These are phyloP conservation scores for Selaginella tamariscina DNA, from an alignment of 75 land plant species.

Conservation along the genomic window DNA sequence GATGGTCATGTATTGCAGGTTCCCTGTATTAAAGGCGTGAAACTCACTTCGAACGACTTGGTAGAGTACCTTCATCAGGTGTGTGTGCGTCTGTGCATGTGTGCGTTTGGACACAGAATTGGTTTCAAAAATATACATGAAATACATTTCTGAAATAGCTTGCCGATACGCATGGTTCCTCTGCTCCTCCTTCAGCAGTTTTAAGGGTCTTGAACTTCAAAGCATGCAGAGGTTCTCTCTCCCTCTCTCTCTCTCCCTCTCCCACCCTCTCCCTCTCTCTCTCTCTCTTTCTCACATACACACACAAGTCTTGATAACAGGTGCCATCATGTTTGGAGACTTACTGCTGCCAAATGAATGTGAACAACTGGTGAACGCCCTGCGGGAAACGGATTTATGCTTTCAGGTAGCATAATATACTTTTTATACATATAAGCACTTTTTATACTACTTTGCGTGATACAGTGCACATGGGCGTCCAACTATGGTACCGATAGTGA, in stretches of 20 bases:
- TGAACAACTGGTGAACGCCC: slow-evolving; percentile 61
- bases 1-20: slow-evolving; percentile 46
- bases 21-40: slow-evolving; percentile 74
- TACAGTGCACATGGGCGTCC: slow-evolving; percentile 99
- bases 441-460: slow-evolving; percentile 6
- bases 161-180: slow-evolving; percentile 83
- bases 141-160: slow-evolving; percentile 34
- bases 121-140: no score
- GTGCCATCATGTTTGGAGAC: slow-evolving; percentile 99
- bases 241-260: no score
- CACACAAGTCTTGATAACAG: slow-evolving; percentile 30
- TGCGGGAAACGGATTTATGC: slow-evolving; percentile 74
- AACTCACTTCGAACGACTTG: slow-evolving; percentile 61
- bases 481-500: slow-evolving; percentile 78
- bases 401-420: no score
- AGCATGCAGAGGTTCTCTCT: slow-evolving; percentile 99
- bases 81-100: neutral
- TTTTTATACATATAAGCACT: no score
- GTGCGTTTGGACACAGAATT: neutral
- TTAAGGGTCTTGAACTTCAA: slow-evolving; percentile 66
- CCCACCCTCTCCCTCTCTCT: no score
- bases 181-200: slow-evolving; percentile 83
- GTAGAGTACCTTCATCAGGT: slow-evolving; percentile 85
- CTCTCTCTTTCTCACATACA: no score
- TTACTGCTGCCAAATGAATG: slow-evolving; percentile 74